phyloP scores from a whole-genome alignment of 176 grass and related monocot genomes.

The Elaeis guineensis region DNA sequence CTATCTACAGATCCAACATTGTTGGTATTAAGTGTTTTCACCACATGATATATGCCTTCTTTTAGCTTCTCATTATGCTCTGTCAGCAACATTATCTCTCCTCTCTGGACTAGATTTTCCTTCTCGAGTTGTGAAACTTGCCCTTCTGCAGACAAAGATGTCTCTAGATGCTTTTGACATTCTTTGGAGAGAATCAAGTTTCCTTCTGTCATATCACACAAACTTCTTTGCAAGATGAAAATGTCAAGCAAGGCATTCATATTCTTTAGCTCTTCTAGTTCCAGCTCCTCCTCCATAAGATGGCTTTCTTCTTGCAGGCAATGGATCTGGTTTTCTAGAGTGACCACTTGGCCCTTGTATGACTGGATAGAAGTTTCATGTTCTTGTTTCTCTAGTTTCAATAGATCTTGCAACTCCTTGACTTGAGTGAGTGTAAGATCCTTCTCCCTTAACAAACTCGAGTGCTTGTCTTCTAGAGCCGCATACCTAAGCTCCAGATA shows the following conservation, averaged over 20 bases:
- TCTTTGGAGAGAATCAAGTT: not conserved
- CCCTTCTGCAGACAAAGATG: conserved; percentile 32
- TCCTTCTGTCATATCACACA: conserved; percentile 1
- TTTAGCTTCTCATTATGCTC: conserved; percentile 50
- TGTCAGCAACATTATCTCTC: conserved; percentile 39
- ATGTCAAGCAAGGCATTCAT: conserved; percentile 39
- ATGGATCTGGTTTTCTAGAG: conserved; percentile 38
- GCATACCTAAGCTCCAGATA: conserved; percentile 45
- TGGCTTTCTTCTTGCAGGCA: conserved; percentile 40
- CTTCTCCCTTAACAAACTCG: conserved; percentile 47
- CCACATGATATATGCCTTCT: conserved; percentile 45
- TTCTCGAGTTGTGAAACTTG: conserved; percentile 56
- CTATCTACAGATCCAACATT: conserved; percentile 40
- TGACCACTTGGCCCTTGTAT: conserved; percentile 27
- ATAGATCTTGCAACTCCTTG: conserved; percentile 47
- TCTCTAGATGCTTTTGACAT: conserved; percentile 23
- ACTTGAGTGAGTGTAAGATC: conserved; percentile 51
- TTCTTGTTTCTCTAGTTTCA: conserved; percentile 43
- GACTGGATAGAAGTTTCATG: conserved; percentile 35
- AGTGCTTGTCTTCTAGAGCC: conserved; percentile 37
- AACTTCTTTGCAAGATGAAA: conserved; percentile 44
- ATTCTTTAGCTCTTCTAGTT: conserved; percentile 46
- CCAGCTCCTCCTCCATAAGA: conserved; percentile 36
- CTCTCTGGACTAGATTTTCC: conserved; percentile 31
- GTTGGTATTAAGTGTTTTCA: conserved; percentile 47